phyloP scores from a whole-genome alignment of 2,329 filamentous ascomycete species.

The Xylaria sp. region DNA sequence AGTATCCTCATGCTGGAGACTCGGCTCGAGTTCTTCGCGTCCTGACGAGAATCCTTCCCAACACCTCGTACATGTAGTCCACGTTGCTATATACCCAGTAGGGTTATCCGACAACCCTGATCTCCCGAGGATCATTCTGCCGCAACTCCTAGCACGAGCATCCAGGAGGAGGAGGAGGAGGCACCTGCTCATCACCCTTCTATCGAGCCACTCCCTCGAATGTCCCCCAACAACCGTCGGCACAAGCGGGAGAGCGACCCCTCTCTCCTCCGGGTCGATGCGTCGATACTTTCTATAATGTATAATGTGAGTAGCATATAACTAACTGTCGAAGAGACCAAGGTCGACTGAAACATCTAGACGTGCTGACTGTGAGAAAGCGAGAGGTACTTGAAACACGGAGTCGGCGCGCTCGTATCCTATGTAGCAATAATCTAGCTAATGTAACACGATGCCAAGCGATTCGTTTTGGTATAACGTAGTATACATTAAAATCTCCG shows the following conservation, averaged over 20 bases:
- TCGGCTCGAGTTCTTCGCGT: constrained; percentile 14
- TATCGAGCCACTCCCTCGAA: neutral
- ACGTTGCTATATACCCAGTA: too few species aligned
- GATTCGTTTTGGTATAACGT: too few species aligned
- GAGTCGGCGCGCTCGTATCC: constrained; percentile 7
- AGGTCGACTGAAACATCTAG: constrained; percentile 19
- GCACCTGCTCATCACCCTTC: neutral
- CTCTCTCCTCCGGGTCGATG: neutral
- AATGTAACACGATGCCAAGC: constrained; percentile 3
- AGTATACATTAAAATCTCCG: too few species aligned
- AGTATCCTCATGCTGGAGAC: neutral
- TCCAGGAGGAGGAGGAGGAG: neutral
- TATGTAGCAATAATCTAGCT: neutral
- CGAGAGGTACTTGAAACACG: constrained; percentile 29
- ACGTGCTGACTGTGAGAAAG: constrained; percentile 11
- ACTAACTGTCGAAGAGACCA: constrained; percentile 6
- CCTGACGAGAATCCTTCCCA: constrained; percentile 23
- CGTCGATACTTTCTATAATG: neutral
- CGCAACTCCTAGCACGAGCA: neutral
- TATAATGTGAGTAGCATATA: neutral
- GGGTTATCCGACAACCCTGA: neutral
- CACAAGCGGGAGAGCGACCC: neutral
- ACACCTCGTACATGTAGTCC: neutral
- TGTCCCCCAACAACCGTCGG: neutral
- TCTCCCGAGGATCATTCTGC: constrained; percentile 17